Evolutionary conservation across 73 alveolate species (phyloP).

Genomic region (Paramecium bursaria): DNA sequence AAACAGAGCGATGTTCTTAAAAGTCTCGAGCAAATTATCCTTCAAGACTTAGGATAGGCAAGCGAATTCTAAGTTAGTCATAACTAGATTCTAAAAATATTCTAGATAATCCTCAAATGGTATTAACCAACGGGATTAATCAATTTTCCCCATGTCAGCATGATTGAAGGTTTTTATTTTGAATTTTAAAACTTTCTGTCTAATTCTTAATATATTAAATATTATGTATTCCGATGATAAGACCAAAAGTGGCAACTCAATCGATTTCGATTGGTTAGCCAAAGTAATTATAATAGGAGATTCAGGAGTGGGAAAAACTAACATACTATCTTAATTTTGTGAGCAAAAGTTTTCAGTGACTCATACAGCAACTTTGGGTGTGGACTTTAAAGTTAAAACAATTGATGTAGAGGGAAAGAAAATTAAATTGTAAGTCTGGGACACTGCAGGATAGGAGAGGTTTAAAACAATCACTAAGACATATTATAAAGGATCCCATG

Average conservation of each 20-base stretch:
- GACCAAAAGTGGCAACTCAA: conserved; percentile 15
- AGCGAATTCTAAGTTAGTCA: too few relatives aligned
- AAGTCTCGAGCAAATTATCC: too few relatives aligned
- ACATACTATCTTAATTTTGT: conserved; percentile 71
- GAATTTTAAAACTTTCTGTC: too few relatives aligned
- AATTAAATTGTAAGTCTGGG: conserved; percentile 73
- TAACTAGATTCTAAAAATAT: too few relatives aligned
- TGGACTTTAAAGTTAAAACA: conserved; percentile 74
- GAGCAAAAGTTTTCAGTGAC: conserved; percentile 73
- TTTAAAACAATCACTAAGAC: conserved; percentile 66
- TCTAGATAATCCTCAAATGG: too few relatives aligned
- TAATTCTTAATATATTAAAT: too few relatives aligned
- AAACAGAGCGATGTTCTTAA: too few relatives aligned
- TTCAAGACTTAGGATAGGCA: too few relatives aligned
- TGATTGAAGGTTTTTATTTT: too few relatives aligned
- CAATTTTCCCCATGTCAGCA: too few relatives aligned
- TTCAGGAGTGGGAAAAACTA: conserved; percentile 74
- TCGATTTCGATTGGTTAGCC: conserved; percentile 66
- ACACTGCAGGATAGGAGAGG: conserved; percentile 72
- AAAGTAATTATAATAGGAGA: conserved; percentile 72
- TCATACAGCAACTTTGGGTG: conserved; percentile 77
- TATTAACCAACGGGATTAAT: too few relatives aligned
- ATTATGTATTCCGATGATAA: conserved; percentile 40
- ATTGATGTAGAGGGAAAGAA: conserved; percentile 73
- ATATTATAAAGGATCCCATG: conserved; percentile 70